These are phyloP conservation scores for Staphylotrichum tortipilum DNA, from an alignment of 495 filamentous ascomycete genomes.

Conservation along the genomic window DNA sequence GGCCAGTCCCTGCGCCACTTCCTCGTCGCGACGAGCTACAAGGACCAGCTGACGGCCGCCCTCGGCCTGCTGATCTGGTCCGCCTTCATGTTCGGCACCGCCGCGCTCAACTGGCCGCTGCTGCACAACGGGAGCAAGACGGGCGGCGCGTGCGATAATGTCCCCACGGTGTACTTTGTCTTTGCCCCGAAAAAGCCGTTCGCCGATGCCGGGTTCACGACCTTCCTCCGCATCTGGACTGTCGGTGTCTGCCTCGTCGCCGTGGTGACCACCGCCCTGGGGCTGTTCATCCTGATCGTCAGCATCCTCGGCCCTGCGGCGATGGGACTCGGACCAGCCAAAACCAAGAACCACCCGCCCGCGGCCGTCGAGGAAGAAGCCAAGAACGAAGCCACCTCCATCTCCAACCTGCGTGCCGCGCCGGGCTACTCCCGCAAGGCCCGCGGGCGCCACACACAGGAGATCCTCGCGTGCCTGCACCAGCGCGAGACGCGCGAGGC, in stretches of 20 bases:
- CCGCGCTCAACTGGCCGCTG: conserved; percentile 24
- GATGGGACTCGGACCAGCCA: conserved; percentile 12
- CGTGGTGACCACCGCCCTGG: conserved; percentile 21
- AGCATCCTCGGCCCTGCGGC: conserved; percentile 12
- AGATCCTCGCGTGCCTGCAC: conserved; percentile 20
- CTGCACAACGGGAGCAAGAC: conserved; percentile 20
- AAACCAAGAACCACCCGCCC: no score
- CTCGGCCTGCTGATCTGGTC: conserved; percentile 23
- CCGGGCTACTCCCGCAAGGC: conserved; percentile 16
- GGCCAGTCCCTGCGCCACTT: conserved; percentile 18
- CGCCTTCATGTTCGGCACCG: conserved; percentile 22
- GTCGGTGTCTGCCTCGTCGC: conserved; percentile 23
- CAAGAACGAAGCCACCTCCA: no score
- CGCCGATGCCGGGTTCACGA: conserved; percentile 13
- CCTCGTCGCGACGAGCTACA: conserved; percentile 19
- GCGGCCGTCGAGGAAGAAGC: no score
- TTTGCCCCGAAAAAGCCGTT: conserved; percentile 25
- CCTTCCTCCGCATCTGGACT: conserved; percentile 22
- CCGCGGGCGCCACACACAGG: conserved; percentile 17
- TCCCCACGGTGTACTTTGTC: conserved; percentile 26
- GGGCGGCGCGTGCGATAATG: conserved; percentile 17
- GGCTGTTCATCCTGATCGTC: conserved; percentile 16
- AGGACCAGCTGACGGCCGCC: conserved; percentile 23
- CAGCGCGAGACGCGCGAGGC: conserved; percentile 14
- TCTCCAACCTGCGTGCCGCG: conserved; percentile 9